Conservation (phyloP, 2,329 filamentous ascomycete species). For the Sclerotinia spermophila region DNA sequence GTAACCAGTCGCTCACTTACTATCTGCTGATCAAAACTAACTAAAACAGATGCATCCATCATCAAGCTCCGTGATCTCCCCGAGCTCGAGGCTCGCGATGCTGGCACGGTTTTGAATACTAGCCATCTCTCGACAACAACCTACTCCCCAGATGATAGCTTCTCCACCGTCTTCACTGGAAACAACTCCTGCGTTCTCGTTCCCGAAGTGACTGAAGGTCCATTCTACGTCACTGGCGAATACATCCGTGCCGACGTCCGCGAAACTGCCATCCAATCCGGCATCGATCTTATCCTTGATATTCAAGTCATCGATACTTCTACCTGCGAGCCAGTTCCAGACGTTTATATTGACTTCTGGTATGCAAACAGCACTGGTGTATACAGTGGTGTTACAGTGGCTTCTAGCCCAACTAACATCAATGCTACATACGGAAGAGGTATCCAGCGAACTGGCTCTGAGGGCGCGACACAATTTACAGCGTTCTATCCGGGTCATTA, state of each 20-base stretch:
- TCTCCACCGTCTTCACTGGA: conserved; percentile 30
- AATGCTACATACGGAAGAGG: conserved; percentile 44
- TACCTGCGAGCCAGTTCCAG: conserved; percentile 49
- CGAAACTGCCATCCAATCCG: conserved; percentile 26
- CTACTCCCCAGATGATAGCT: conserved; percentile 39
- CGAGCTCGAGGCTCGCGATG: conserved; percentile 18
- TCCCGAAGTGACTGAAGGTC: conserved; percentile 38
- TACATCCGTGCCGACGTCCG: conserved; percentile 47
- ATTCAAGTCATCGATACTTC: conserved; percentile 52
- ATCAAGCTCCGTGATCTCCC: conserved; percentile 21
- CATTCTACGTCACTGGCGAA: conserved; percentile 49
- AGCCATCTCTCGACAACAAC: conserved; percentile 25
- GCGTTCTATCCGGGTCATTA: conserved; percentile 47
- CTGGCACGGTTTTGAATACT: conserved; percentile 21
- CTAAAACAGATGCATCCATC: conserved; percentile 16
- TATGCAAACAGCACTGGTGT: conserved; percentile 46
- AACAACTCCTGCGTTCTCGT: conserved; percentile 36
- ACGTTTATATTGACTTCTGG: conserved; percentile 52
- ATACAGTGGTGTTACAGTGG: conserved; percentile 47
- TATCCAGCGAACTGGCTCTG: conserved; percentile 41
- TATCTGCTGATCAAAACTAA: background rate
- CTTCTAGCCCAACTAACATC: conserved; percentile 39
- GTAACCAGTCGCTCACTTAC: background rate
- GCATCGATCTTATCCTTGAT: conserved; percentile 42
- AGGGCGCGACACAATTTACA: conserved; percentile 44